These are phyloP conservation scores for Ustilago hordei DNA, from an alignment of 1,284 basidiomycete species.

Conservation along the genomic window DNA sequence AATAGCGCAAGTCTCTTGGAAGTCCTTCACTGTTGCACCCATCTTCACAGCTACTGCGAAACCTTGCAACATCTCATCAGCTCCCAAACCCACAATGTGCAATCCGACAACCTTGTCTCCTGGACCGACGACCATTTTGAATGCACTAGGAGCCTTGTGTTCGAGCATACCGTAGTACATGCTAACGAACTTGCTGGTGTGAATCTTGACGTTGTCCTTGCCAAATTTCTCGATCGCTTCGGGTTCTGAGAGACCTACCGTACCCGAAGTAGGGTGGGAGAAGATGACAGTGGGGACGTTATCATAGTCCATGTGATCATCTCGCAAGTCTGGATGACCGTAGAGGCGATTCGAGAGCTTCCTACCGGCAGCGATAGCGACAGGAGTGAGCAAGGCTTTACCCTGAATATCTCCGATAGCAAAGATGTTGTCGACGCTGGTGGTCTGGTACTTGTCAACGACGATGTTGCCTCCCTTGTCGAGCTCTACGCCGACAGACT, in stretches of 20 bases:
- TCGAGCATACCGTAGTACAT: constrained; percentile 69
- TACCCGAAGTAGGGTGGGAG: constrained; percentile 57
- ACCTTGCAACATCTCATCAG: constrained; percentile 92
- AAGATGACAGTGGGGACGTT: constrained; percentile 78
- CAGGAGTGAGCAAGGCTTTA: constrained; percentile 93
- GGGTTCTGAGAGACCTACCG: constrained; percentile 77
- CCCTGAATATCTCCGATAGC: constrained; percentile 93
- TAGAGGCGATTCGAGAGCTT: constrained; percentile 89
- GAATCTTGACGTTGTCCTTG: constrained; percentile 86
- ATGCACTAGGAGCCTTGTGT: constrained; percentile 78
- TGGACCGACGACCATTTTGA: constrained; percentile 88
- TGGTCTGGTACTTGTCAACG: constrained; percentile 87
- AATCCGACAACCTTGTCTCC: constrained; percentile 95
- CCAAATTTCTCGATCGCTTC: constrained; percentile 89
- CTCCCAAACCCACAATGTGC: constrained; percentile 85
- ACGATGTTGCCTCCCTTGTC: constrained; percentile 83
- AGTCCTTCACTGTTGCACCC: constrained; percentile 74
- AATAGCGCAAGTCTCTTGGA: constrained; percentile 68
- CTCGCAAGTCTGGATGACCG: constrained; percentile 83
- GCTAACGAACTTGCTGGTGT: constrained; percentile 74
- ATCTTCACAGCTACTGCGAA: constrained; percentile 96
- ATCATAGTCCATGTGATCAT: constrained; percentile 88
- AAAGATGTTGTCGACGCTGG: constrained; percentile 79
- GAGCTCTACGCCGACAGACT: constrained; percentile 81
- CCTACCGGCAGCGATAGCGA: constrained; percentile 95